Evolutionary conservation across 768 basidiomycete species (phyloP).

Genomic region (Serendipita sp.): DNA sequence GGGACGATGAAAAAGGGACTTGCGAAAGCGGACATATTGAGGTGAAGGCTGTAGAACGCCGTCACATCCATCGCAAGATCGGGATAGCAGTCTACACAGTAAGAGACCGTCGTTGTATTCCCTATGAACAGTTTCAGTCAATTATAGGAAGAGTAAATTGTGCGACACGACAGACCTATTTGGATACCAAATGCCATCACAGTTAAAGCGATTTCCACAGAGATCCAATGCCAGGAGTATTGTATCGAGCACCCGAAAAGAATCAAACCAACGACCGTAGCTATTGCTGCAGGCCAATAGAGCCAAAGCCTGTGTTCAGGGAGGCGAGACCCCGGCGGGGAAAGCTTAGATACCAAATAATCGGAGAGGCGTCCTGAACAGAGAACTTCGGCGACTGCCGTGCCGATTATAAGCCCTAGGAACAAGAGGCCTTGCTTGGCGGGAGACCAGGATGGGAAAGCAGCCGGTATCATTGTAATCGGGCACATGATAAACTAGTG

Average conservation of each 20-base stretch:
- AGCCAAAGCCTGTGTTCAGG: conserved; percentile 13
- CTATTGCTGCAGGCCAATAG: conserved; percentile 9
- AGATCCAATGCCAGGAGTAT: conserved; percentile 10
- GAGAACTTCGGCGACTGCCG: conserved; percentile 9
- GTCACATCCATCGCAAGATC: conserved; percentile 12
- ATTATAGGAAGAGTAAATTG: not conserved
- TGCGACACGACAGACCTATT: not conserved
- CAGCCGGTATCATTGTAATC: conserved; percentile 13
- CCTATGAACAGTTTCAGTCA: not conserved
- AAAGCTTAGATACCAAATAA: conserved; percentile 7
- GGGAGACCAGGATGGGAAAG: conserved; percentile 10
- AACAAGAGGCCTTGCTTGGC: conserved; percentile 11
- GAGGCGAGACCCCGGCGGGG: not conserved
- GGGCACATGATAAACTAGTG: conserved; percentile 13
- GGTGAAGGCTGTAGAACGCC: conserved; percentile 12
- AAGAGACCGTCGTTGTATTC: conserved; percentile 10
- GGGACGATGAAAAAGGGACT: conserved; percentile 14
- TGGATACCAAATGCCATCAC: conserved; percentile 12
- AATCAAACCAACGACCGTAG: conserved; percentile 9
- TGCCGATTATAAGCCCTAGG: conserved; percentile 12
- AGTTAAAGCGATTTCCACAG: conserved; percentile 2
- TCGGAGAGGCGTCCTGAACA: conserved; percentile 13
- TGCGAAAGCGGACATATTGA: conserved; percentile 12
- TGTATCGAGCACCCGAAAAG: conserved; percentile 10
- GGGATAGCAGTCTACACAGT: conserved; percentile 13